Base-by-base conservation (phyloP, 2,329 filamentous ascomycete genomes). In the Fusarium bulbicola region DNA sequence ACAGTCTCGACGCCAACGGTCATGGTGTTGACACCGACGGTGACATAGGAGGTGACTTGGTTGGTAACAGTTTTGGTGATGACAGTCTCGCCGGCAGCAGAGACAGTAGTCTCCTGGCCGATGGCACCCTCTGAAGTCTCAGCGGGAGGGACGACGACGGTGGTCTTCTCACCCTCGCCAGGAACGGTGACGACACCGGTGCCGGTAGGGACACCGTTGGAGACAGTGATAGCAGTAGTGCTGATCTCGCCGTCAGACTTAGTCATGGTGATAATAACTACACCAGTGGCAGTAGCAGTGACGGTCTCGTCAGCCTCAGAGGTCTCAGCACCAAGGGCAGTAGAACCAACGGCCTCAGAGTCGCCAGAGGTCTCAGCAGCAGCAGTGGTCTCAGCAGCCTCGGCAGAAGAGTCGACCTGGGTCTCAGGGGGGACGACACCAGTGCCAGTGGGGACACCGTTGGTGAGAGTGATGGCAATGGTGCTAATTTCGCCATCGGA, bases 41-140 rank as follows among this genome's bases (percentile, higher is more conserved):
- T 72, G 14, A 64, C 57, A 43, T 69, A 66, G 32, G 68, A 64
- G 18, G 70, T 70, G n/a, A 70, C 54, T 42, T 75, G 59, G 34
- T 59, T 59, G 24, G 71, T 77, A 36, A 72, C 32, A 2, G 75
- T 76, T 47, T 72, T 47, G 43, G 75, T 76, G 40, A 77, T 59
- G 15, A 66, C 56, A 59, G 63, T 68, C 40, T 74, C 69, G 16
- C 70, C 58, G 9, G 60, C 63, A 21, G 47, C 43, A 6, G 49
- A 36, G 36, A 32, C 59, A 24, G 59, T 62, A 42, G 70, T 66
- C n/a, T 63, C 59, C 42, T 72, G 50, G 11, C 65, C 61, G 28
- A 65, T 60, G 20, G 72, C 69, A 7, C 50, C 50, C 20, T 52
- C 64, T 12, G 52, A 66, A 28, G 64, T 67, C 39, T 61, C 28